phyloP scores from a whole-genome alignment of 768 basidiomycete species.

The Basidioascus undulatus region DNA sequence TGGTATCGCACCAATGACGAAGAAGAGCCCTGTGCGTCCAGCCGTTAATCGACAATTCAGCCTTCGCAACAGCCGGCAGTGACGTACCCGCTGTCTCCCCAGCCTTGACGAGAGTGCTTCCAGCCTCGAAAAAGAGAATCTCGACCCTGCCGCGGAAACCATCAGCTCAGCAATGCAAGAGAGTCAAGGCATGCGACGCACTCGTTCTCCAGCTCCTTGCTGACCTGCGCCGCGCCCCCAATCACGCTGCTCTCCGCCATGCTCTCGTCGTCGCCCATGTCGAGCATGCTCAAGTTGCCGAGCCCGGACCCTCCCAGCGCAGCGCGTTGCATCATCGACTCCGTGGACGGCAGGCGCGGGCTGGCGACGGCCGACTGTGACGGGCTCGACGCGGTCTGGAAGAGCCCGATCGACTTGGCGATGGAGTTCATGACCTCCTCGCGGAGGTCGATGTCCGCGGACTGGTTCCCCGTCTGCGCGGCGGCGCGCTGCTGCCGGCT shows the following conservation, averaged over 20 bases:
- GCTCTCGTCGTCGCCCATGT: constrained; percentile 20
- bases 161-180: too few relatives aligned
- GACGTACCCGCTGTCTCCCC: constrained; percentile 58
- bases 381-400: constrained; percentile 40
- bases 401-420: constrained; percentile 82
- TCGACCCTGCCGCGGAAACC: too few relatives aligned
- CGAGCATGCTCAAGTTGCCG: constrained; percentile 15
- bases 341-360: constrained; percentile 15
- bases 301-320: constrained; percentile 16
- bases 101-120: constrained; percentile 59
- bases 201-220: constrained; percentile 82
- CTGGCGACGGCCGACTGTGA: constrained; percentile 14
- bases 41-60: too few relatives aligned
- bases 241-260: constrained; percentile 34
- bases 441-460: constrained; percentile 71
- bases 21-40: constrained; percentile 45
- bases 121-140: constrained; percentile 75
- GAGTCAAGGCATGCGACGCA: too few relatives aligned
- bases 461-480: background rate
- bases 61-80: background rate
- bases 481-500: constrained; percentile 4
- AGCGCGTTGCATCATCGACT: constrained; percentile 1
- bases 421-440: constrained; percentile 95
- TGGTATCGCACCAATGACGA: too few relatives aligned
- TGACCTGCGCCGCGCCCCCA: constrained; percentile 25